A percentile compares a stretch with the other conserved stretches of the same genome.
phyloP scores from a whole-genome alignment of 2,329 filamentous ascomycete genomes.

The Aureobasidium sp. region DNA sequence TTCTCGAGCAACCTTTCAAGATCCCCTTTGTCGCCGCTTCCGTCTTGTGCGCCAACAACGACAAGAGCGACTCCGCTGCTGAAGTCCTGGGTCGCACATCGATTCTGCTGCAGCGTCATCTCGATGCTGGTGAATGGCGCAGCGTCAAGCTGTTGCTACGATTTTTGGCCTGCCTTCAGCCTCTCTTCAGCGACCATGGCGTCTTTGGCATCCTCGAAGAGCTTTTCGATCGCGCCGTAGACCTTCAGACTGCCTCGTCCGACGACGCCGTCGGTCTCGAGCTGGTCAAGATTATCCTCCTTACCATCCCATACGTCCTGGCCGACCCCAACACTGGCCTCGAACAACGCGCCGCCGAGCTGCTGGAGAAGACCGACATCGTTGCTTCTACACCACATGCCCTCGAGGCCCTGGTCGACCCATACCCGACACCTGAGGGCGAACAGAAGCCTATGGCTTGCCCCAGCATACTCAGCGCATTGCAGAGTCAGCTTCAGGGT shows the following conservation, averaged over 20 bases:
- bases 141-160: constrained; percentile 85
- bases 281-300: constrained; percentile 90
- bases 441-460: constrained; percentile 54
- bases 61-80: constrained; percentile 64
- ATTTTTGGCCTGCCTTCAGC: constrained; percentile 79
- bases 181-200: constrained; percentile 71
- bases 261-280: constrained; percentile 78
- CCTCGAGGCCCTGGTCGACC: constrained; percentile 77
- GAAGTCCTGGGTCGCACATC: constrained; percentile 60
- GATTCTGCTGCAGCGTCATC: constrained; percentile 54
- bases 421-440: constrained; percentile 54
- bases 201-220: constrained; percentile 79
- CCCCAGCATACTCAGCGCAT: constrained; percentile 66
- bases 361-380: constrained; percentile 91
- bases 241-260: constrained; percentile 83
- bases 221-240: constrained; percentile 83
- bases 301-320: constrained; percentile 88
- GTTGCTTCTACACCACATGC: constrained; percentile 83
- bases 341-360: constrained; percentile 62
- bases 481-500: constrained; percentile 76
- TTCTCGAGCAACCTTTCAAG: constrained; percentile 89
- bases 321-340: constrained; percentile 56
- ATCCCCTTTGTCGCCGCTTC: constrained; percentile 86
- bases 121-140: constrained; percentile 73
- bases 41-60: constrained; percentile 67